These are phyloP conservation scores for Ormosia emarginata DNA, from an alignment of 306 rosid species.

Conservation along the genomic window DNA sequence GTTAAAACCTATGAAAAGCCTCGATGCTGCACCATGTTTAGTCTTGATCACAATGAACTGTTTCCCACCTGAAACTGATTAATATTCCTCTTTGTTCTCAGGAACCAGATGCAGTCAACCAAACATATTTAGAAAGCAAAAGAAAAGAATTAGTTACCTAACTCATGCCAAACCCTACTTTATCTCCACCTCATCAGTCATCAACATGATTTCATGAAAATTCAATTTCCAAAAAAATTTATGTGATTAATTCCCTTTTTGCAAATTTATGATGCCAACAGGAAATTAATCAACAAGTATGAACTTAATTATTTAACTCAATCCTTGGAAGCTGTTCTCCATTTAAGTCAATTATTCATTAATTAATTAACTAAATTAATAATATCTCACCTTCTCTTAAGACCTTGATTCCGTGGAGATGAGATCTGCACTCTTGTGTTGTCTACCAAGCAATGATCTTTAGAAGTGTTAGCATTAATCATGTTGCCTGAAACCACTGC, in stretches of 20 bases:
- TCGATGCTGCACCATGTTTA: background rate
- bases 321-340: constrained; percentile 1
- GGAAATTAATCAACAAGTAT: background rate
- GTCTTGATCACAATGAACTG: constrained; percentile 15
- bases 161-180: constrained; percentile 33
- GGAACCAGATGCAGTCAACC: constrained; percentile 16
- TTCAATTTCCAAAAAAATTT: background rate
- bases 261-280: background rate
- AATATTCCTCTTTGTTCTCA: background rate
- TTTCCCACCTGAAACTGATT: constrained; percentile 20
- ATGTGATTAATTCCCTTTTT: background rate
- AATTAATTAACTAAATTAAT: background rate
- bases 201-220: constrained; percentile 18
- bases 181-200: background rate
- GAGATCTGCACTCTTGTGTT: constrained; percentile 72
- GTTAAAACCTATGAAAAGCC: constrained; percentile 19
- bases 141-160: background rate
- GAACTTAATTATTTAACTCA: background rate
- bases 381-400: constrained; percentile 61
- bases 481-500: constrained; percentile 33
- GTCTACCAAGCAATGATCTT: constrained; percentile 35
- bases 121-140: background rate
- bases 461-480: constrained; percentile 35
- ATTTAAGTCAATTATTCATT: background rate
- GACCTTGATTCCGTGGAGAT: constrained; percentile 59